Percentiles rank a stretch among this genome's conserved stretches.
Evolutionary conservation across 306 rosid species (phyloP).

Genomic region (Cicer yamashitae): DNA sequence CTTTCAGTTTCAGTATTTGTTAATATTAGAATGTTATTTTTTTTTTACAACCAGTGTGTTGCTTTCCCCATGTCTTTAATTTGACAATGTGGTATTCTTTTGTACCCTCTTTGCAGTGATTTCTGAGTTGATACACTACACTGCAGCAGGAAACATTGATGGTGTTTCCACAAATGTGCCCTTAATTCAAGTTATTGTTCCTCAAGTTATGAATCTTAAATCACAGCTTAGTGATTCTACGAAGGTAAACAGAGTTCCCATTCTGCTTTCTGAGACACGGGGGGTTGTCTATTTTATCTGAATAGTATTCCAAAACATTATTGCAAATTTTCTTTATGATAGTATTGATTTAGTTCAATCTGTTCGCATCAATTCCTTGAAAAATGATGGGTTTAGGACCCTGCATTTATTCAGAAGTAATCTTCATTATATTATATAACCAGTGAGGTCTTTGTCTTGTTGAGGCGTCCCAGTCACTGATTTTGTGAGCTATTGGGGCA

Average conservation of each 20-base stretch:
- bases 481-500: constrained; percentile 20
- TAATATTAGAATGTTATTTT: not conserved
- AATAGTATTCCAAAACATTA: constrained; percentile 6
- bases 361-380: constrained; percentile 8
- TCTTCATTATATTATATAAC: not conserved
- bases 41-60: constrained; percentile 19
- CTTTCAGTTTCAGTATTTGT: constrained; percentile 33
- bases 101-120: constrained; percentile 69
- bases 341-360: constrained; percentile 15
- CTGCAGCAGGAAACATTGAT: constrained; percentile 70
- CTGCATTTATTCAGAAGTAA: constrained; percentile 17
- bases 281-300: constrained; percentile 26
- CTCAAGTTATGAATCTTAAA: constrained; percentile 92
- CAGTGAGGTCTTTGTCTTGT: constrained; percentile 3
- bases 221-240: constrained; percentile 90
- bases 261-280: constrained; percentile 14
- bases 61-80: constrained; percentile 8
- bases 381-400: constrained; percentile 5
- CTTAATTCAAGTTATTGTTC: constrained; percentile 94
- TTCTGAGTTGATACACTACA: constrained; percentile 96
- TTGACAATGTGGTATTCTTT: constrained; percentile 14
- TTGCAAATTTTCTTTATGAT: not conserved
- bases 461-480: constrained; percentile 12
- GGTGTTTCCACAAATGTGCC: constrained; percentile 84
- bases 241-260: constrained; percentile 66